phyloP scores from a whole-genome alignment of 345 rosid species.

The Populus deltoides region DNA sequence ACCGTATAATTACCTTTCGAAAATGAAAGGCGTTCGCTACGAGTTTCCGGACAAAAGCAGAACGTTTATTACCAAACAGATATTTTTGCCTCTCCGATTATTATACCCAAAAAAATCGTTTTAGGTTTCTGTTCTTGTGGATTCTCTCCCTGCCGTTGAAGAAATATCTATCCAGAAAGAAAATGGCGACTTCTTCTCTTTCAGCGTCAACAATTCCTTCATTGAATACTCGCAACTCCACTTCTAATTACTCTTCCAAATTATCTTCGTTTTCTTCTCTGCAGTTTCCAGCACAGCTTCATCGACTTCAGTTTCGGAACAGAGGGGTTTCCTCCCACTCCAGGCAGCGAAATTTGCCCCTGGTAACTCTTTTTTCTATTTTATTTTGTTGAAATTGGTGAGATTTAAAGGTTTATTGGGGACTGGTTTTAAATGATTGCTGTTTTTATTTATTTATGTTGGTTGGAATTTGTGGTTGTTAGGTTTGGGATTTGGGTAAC shows the following conservation, averaged over 20 bases:
- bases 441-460: not conserved
- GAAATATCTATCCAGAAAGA: not conserved
- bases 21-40: no score
- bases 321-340: slow-evolving; percentile 22
- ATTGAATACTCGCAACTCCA: slow-evolving; percentile 9
- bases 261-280: slow-evolving; percentile 32
- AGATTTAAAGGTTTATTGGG: not conserved
- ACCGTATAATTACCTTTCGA: no score
- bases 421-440: not conserved
- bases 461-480: not conserved
- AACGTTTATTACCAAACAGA: not conserved
- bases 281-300: slow-evolving; percentile 32
- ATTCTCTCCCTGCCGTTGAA: not conserved
- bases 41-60: not conserved
- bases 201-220: slow-evolving; percentile 33
- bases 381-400: not conserved
- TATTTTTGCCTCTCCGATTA: not conserved
- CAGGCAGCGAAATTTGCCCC: slow-evolving; percentile 28
- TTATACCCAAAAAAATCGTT: not conserved
- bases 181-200: slow-evolving; percentile 54
- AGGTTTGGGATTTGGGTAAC: not conserved
- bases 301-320: slow-evolving; percentile 22
- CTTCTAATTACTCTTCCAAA: slow-evolving; percentile 15
- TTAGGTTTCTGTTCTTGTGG: not conserved
- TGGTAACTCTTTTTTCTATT: slow-evolving; percentile 7